Evolutionary conservation across 2,329 filamentous ascomycete genomes (phyloP).

Genomic region (Elsinoe australis): DNA sequence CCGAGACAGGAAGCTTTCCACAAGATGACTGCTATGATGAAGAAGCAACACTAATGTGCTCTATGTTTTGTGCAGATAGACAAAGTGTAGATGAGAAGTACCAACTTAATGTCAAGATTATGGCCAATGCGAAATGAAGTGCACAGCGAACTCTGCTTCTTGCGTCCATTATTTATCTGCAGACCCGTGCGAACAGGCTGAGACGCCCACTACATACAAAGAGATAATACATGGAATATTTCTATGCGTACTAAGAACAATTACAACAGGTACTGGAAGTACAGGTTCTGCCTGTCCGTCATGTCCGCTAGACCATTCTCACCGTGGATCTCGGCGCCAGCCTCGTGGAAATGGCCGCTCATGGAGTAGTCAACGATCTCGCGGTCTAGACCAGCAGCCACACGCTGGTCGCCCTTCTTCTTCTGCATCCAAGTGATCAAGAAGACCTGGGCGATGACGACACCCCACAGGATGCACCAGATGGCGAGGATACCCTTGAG

Average conservation of each 20-base stretch:
- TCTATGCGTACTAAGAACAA: neutral
- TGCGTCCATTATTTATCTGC: too few species aligned
- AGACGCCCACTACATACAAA: too few species aligned
- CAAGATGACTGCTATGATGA: conserved; percentile 23
- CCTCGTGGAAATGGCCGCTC: conserved; percentile 16
- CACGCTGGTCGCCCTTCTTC: conserved; percentile 18
- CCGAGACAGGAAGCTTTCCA: conserved; percentile 40
- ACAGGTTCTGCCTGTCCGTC: conserved; percentile 11
- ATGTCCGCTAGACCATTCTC: neutral
- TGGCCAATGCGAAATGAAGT: too few species aligned
- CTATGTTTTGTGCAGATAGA: neutral
- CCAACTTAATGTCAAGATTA: too few species aligned
- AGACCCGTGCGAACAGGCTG: too few species aligned
- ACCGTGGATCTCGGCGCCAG: conserved; percentile 14
- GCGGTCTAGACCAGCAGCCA: conserved; percentile 15
- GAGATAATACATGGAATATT: neutral
- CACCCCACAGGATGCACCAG: conserved; percentile 17
- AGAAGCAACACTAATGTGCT: conserved; percentile 17
- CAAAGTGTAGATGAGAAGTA: too few species aligned
- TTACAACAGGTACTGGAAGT: conserved; percentile 4
- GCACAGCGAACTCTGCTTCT: too few species aligned
- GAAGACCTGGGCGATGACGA: conserved; percentile 2
- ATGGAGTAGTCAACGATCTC: conserved; percentile 16
- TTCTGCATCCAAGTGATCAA: conserved; percentile 15
- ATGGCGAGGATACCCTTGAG: conserved; percentile 18